A percentile compares a stretch with the other conserved stretches of the same genome.
Evolutionary conservation across 2,329 filamentous ascomycete genomes (phyloP).

Genomic region (Monosporascus sp.): DNA sequence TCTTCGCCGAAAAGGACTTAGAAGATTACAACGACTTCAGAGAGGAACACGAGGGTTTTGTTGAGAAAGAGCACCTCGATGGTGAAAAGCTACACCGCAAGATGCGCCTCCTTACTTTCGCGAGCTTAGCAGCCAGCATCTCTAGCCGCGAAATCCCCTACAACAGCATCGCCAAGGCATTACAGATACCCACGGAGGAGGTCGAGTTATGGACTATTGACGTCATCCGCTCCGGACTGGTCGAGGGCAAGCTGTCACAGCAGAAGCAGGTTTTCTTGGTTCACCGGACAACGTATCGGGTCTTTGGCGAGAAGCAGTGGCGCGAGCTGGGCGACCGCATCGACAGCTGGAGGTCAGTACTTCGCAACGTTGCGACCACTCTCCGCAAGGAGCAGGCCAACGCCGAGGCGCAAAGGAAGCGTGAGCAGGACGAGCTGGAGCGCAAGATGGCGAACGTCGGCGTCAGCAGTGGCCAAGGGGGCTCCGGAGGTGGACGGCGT

Average conservation of each 20-base stretch:
- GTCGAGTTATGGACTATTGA: constrained; percentile 99
- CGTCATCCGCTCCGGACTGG: constrained; percentile 89
- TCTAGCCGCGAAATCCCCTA: constrained; percentile 87
- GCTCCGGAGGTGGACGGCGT: constrained; percentile 27
- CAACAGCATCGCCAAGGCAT: constrained; percentile 72
- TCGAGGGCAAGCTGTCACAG: constrained; percentile 95
- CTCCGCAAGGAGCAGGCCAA: constrained; percentile 77
- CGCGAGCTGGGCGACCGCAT: constrained; percentile 85
- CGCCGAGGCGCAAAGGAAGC: constrained; percentile 72
- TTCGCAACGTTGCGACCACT: constrained; percentile 73
- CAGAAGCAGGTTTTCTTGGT: constrained; percentile 90
- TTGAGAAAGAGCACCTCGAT: constrained; percentile 72
- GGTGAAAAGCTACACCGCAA: constrained; percentile 78
- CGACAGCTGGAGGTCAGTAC: constrained; percentile 83
- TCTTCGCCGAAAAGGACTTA: constrained; percentile 89
- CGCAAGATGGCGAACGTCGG: constrained; percentile 52
- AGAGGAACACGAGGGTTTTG: constrained; percentile 81
- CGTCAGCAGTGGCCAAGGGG: constrained; percentile 29
- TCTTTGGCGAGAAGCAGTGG: constrained; percentile 98
- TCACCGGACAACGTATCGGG: constrained; percentile 91
- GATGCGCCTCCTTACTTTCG: constrained; percentile 92
- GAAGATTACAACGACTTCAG: constrained; percentile 96
- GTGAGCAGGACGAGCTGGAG: constrained; percentile 67
- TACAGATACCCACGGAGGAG: constrained; percentile 77
- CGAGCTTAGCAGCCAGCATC: constrained; percentile 78